phyloP scores from a whole-genome alignment of 2,329 filamentous ascomycete genomes.

The Fusarium graminum region DNA sequence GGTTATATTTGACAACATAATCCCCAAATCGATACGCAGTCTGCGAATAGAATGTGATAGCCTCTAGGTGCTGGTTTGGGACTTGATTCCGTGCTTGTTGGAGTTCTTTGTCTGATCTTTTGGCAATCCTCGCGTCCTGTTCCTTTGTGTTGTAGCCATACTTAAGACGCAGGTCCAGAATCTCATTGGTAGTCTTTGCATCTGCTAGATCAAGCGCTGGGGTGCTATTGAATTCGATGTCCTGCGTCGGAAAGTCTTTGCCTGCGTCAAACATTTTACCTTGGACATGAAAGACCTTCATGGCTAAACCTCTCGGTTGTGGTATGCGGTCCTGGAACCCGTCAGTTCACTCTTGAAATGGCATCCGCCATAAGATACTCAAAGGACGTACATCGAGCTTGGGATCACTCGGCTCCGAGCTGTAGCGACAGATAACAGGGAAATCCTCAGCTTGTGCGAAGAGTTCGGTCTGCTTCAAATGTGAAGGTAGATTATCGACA shows the following conservation, averaged over 20 bases:
- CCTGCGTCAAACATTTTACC: conserved; percentile 8
- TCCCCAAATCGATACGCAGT: background rate
- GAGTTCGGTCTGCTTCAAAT: conserved; percentile 17
- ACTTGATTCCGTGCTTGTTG: conserved; percentile 4
- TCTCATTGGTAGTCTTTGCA: conserved; percentile 5
- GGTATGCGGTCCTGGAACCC: background rate
- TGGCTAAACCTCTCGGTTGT: background rate
- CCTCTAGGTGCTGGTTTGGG: background rate
- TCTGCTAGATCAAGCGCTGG: conserved; percentile 3
- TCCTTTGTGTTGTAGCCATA: conserved; percentile 6
- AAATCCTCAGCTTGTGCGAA: conserved; percentile 4
- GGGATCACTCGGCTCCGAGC: conserved; percentile 10
- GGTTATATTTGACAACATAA: conserved; percentile 2
- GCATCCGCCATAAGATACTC: too few relatives aligned
- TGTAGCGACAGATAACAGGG: conserved; percentile 2
- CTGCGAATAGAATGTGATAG: conserved; percentile 7
- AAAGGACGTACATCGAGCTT: background rate
- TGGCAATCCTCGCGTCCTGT: background rate
- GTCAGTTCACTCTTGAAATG: too few relatives aligned
- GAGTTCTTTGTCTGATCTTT: background rate
- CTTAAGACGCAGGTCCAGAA: conserved; percentile 1
- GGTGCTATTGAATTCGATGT: conserved; percentile 13
- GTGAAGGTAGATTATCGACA: background rate
- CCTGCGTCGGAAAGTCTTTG: conserved; percentile 1
- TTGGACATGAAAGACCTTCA: conserved; percentile 11